Base-by-base conservation (phyloP, 2,329 filamentous ascomycete genomes). In the Arthrobotrys conoides region DNA sequence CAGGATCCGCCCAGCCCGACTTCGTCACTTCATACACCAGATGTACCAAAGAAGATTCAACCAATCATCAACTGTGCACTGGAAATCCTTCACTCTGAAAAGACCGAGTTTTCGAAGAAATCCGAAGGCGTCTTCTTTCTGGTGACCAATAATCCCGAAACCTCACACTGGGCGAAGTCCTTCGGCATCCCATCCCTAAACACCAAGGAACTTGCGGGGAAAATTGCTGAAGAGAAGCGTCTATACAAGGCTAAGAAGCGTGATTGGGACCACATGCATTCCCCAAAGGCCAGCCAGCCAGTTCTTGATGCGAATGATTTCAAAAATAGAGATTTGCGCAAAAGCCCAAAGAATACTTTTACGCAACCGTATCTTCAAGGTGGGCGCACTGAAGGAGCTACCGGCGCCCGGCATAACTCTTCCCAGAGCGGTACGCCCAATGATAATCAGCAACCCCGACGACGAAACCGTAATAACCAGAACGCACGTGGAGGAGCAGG, bases 1-100 rank as follows among this genome's bases (percentile, higher is more conserved):
- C 73, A 71, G 38, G 70, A 49, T 14, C 70, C 72, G 10, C 70
- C 48, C 8, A 72, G 63, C 27, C 78, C 46, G 20, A 72, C 48
- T n/a, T 70, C 59, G n/a, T 53, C 72, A 6, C 51, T 57, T 5
- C 69, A 66, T 12, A 66, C 41, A 33, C 65, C 65, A 2, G 78
- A 80, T 5, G 46, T 80, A 20, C 81, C 82, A 12, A 80, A 72
- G 16, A 78, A 78, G 44, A 80, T 83, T 8, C 82, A 82, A 36
- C 78, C 81, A n/a, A 80, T 83, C 24, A 78, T 82, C 49, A 83
- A 82, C 67, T 82, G 81, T 27, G 73, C 71, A 3, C 75, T 80
- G n/a, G 76, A 80, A 44, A 79, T 71, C 20, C 78, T 68, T n/a
- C 69, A 66, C 51, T 51, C 79, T 69, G 55, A 76, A 61, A 71